These are phyloP conservation scores for Agaricus sinodeliciosus DNA, from an alignment of 768 basidiomycete species.

Conservation along the genomic window DNA sequence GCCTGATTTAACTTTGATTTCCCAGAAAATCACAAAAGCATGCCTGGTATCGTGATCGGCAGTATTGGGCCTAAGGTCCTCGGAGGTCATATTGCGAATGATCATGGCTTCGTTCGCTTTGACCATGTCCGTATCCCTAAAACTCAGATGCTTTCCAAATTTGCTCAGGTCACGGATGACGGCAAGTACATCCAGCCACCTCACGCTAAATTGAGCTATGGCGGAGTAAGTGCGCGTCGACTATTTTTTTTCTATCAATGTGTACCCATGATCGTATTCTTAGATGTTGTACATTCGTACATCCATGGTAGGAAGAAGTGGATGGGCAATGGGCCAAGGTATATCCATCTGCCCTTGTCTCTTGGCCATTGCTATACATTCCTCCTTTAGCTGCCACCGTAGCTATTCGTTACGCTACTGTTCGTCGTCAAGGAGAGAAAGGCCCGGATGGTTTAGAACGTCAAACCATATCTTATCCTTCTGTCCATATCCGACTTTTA, in stretches of 20 bases:
- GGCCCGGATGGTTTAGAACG: slow-evolving; percentile 49
- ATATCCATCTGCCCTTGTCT: background rate
- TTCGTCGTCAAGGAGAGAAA: slow-evolving; percentile 59
- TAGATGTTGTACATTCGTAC: slow-evolving; percentile 75
- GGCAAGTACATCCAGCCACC: slow-evolving; percentile 61
- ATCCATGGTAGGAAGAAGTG: slow-evolving; percentile 53
- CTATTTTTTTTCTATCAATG: background rate
- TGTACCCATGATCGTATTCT: background rate
- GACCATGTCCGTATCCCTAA: slow-evolving; percentile 60
- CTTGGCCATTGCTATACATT: background rate
- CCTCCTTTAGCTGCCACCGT: slow-evolving; percentile 43
- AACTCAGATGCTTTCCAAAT: slow-evolving; percentile 68
- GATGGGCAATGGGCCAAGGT: slow-evolving; percentile 67
- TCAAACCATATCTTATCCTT: slow-evolving; percentile 69
- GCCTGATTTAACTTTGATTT: slow-evolving; percentile 2
- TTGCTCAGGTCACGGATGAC: slow-evolving; percentile 60
- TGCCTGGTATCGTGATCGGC: slow-evolving; percentile 58
- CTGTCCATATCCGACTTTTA: slow-evolving; percentile 64
- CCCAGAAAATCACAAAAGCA: slow-evolving; percentile 50
- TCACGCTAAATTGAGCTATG: slow-evolving; percentile 71
- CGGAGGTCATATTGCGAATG: slow-evolving; percentile 40
- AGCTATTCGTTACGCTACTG: slow-evolving; percentile 65
- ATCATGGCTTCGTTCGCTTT: slow-evolving; percentile 68
- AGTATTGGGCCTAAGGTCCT: slow-evolving; percentile 69
- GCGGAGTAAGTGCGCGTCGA: slow-evolving; percentile 44